Evolutionary conservation across 2,329 filamentous ascomycete genomes (phyloP), one percentile per base, ranked within the genome.

Genomic region (Arthrobotrys sinensis): DNA sequence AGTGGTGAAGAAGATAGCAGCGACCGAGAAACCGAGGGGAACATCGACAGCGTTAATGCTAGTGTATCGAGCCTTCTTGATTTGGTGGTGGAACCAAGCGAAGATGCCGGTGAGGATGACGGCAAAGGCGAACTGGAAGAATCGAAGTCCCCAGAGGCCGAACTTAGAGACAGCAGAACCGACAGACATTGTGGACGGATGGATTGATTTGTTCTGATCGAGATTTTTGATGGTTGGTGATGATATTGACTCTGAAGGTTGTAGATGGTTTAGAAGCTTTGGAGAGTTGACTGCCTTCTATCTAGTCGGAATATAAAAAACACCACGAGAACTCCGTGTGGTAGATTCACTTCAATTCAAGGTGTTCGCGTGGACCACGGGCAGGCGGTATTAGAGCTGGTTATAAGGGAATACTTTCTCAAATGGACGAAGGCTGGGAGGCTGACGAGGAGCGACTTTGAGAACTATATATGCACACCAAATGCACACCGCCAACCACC

Each of bases 1-100:
- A 19, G 72, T 50, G 1, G 81, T 80, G 50, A 81, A 76, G 46
- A 80, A 4, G 16, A 81, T 43, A 10, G 80, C 77, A 5, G 80
- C 71, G 45, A 80, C 50, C 0, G 80, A 80, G 71, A 81, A 68
- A 16, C 77, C 68, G 57, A 81, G 80, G 8, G 81, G 79, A 5
- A 69, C 60, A 28, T 75, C 64, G 8, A 68, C 72, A 7, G 50
- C 73, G n/a, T 69, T 55, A 36, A 79, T 36, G 53, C 65, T 66
- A 10, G 19, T 48, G 48, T 77, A 71, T 6, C 46, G 40, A 19
- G 76, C 77, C 32, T 81, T 80, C 4, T 72, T 73, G 67, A 80
- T 79, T 67, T 81, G 64, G 50, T 81, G 66, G 46, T 81, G 79
- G 52, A 82, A 81, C 69, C 80, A 82, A 46, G 80, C 79, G 14